phyloP scores from a whole-genome alignment of 2,329 filamentous ascomycete genomes.

The Colletotrichum spaethianum region DNA sequence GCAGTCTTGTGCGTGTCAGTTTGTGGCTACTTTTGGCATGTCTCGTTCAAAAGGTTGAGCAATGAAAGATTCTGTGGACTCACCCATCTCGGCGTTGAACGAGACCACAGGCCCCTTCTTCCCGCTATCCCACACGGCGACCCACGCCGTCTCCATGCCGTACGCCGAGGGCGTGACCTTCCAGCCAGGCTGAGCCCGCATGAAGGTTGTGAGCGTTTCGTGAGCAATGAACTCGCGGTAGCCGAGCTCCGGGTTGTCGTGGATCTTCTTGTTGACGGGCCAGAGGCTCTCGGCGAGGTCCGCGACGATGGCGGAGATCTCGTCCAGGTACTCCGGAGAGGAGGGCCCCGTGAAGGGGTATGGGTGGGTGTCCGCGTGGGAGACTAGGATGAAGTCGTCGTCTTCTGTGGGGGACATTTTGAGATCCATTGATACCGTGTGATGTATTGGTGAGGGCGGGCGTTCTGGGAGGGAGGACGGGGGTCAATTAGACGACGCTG shows the following conservation, averaged over 20 bases:
- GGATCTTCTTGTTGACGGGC: conserved; percentile 43
- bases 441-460: background rate
- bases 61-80: conserved; percentile 5
- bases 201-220: conserved; percentile 62
- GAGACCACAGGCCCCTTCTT: conserved; percentile 61
- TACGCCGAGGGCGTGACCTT: conserved; percentile 66
- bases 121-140: conserved; percentile 63
- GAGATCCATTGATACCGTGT: background rate
- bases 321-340: conserved; percentile 4
- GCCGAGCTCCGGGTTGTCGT: conserved; percentile 48
- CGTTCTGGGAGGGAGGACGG: background rate
- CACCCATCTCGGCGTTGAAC: conserved; percentile 64
- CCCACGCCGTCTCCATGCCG: conserved; percentile 66
- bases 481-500: background rate
- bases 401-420: background rate
- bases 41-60: too few species aligned
- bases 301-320: conserved; percentile 31
- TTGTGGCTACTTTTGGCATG: too few species aligned
- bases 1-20: conserved; percentile 55
- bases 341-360: background rate
- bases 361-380: conserved; percentile 18
- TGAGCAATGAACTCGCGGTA: conserved; percentile 50
- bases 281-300: conserved; percentile 35
- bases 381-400: conserved; percentile 34
- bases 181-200: conserved; percentile 61